A percentile compares a stretch with the other conserved stretches of the same genome.
phyloP scores from a whole-genome alignment of 2,329 filamentous ascomycete genomes.

The Botrytis fragariae region DNA sequence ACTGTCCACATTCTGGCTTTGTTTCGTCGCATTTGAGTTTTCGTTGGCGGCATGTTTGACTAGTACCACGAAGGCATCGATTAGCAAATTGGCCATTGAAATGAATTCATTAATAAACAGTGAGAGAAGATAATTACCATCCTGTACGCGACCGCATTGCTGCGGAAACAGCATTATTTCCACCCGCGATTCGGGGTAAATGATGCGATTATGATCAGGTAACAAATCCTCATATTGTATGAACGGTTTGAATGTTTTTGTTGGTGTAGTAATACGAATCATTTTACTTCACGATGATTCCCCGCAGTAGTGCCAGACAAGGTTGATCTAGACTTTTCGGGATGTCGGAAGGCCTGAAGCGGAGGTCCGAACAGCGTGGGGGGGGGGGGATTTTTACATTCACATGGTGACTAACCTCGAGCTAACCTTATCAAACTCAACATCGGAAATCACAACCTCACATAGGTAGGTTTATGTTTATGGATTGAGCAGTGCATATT shows the following conservation, averaged over 20 bases:
- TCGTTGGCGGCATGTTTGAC: constrained; percentile 55
- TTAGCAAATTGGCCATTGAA: constrained; percentile 17
- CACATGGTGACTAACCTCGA: not conserved
- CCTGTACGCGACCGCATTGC: constrained; percentile 41
- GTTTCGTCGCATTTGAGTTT: constrained; percentile 66
- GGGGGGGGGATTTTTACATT: not conserved
- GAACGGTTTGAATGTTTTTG: not conserved
- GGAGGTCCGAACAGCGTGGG: not conserved
- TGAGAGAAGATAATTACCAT: constrained; percentile 33
- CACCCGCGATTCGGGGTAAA: not conserved
- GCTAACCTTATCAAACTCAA: not conserved
- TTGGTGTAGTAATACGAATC: not conserved
- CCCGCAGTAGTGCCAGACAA: constrained; percentile 2
- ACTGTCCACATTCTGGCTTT: constrained; percentile 59
- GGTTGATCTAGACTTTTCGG: not conserved
- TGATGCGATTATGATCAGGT: not conserved
- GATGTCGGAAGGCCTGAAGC: not conserved
- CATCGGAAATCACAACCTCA: not conserved
- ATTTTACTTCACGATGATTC: constrained; percentile 6
- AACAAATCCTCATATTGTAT: not conserved
- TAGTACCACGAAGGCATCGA: constrained; percentile 28
- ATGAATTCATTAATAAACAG: not conserved
- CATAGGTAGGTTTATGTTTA: not conserved
- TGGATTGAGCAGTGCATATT: not conserved
- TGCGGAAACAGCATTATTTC: constrained; percentile 21